phyloP scores from a whole-genome alignment of 306 rosid species.

The Casuarina cunninghamiana region DNA sequence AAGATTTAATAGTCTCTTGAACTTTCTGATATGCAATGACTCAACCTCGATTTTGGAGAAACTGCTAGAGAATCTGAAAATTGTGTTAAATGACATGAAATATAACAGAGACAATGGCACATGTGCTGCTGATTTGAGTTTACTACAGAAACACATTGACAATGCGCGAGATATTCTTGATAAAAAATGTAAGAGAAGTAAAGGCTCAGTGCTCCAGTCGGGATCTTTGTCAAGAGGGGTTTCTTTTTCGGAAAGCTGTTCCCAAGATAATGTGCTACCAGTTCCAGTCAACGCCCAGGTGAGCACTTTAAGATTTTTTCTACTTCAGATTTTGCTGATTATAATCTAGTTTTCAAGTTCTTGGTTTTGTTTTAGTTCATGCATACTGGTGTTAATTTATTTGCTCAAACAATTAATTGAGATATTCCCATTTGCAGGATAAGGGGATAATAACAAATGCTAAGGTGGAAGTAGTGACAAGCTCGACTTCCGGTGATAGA shows the following conservation, averaged over 20 bases:
- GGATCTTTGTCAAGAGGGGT: conserved; percentile 38
- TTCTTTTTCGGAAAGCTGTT: conserved; percentile 34
- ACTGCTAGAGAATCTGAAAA: conserved; percentile 56
- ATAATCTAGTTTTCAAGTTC: not conserved
- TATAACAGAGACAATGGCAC: conserved; percentile 29
- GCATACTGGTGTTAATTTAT: conserved; percentile 1
- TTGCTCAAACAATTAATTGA: not conserved
- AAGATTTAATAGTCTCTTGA: conserved; percentile 65
- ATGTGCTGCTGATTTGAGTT: conserved; percentile 45
- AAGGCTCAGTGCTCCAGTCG: conserved; percentile 13
- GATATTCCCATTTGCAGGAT: conserved; percentile 50
- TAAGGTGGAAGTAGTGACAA: conserved; percentile 29
- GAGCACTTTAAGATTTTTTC: conserved; percentile 21
- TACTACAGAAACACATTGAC: conserved; percentile 45
- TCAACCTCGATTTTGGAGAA: conserved; percentile 70
- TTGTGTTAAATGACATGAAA: conserved; percentile 43
- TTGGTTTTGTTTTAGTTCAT: no score
- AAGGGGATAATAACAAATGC: conserved; percentile 36
- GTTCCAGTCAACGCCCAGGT: conserved; percentile 56
- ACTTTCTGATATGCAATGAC: conserved; percentile 59
- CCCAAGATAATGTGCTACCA: conserved; percentile 33
- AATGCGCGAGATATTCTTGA: conserved; percentile 46
- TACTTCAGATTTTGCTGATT: conserved; percentile 1
- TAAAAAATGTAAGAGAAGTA: conserved; percentile 39
- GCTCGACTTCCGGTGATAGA: conserved; percentile 33